Evolutionary conservation across 805 yeast genomes (phyloP).

Genomic region (Dipodascus albidus): DNA sequence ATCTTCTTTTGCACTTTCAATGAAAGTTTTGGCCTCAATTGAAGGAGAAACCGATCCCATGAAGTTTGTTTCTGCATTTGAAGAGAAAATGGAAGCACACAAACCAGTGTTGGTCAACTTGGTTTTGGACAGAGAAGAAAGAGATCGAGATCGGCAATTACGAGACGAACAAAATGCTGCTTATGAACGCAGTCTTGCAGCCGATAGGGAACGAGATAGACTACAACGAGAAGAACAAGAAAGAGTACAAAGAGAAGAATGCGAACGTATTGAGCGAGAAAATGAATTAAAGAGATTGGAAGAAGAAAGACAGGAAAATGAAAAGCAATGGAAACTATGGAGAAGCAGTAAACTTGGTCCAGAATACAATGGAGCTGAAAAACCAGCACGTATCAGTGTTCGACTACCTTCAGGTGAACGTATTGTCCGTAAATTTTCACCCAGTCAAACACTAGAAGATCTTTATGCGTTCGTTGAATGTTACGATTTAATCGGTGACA

Average conservation of each 20-base stretch:
- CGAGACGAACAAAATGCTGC: slow-evolving; percentile 69
- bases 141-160: slow-evolving; percentile 42
- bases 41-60: slow-evolving; percentile 41
- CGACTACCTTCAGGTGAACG: slow-evolving; percentile 56
- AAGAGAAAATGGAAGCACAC: slow-evolving; percentile 40
- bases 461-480: slow-evolving; percentile 64
- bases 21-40: slow-evolving; percentile 48
- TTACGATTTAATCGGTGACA: slow-evolving; percentile 16
- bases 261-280: not conserved
- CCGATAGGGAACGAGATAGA: slow-evolving; percentile 46
- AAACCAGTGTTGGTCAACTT: slow-evolving; percentile 50
- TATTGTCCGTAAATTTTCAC: slow-evolving; percentile 36
- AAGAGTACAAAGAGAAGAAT: slow-evolving; percentile 11
- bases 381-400: slow-evolving; percentile 54
- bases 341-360: slow-evolving; percentile 25
- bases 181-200: slow-evolving; percentile 55
- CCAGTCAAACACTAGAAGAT: slow-evolving; percentile 41
- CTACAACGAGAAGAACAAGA: slow-evolving; percentile 16
- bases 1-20: slow-evolving; percentile 32
- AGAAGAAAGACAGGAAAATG: slow-evolving; percentile 15
- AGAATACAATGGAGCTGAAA: slow-evolving; percentile 7
- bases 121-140: slow-evolving; percentile 51
- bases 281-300: slow-evolving; percentile 8
- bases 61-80: slow-evolving; percentile 34
- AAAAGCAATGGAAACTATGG: slow-evolving; percentile 40